Evolutionary conservation across 768 basidiomycete species (phyloP).

Genomic region (Leccinellum luteum): DNA sequence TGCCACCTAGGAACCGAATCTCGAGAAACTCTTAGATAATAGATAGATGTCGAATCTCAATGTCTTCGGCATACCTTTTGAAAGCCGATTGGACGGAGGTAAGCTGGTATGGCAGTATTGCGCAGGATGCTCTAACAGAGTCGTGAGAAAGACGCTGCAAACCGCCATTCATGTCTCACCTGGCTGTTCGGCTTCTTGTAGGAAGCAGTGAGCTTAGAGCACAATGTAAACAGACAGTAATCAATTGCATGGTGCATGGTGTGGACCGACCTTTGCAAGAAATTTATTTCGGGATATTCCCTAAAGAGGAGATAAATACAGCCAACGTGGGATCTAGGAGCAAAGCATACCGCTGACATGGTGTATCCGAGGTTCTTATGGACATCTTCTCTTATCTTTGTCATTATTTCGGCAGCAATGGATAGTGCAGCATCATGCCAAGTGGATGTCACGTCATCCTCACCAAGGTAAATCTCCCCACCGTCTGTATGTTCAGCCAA

Average conservation of each 20-base stretch:
- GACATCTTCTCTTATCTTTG: constrained; percentile 67
- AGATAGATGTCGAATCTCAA: neutral
- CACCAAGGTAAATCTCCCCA: constrained; percentile 10
- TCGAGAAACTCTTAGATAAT: constrained; percentile 28
- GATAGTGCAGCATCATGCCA: constrained; percentile 95
- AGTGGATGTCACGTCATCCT: constrained; percentile 42
- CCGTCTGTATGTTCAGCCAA: constrained; percentile 28
- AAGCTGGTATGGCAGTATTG: constrained; percentile 78
- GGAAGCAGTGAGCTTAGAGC: constrained; percentile 73
- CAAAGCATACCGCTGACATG: constrained; percentile 75
- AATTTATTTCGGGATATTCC: constrained; percentile 94
- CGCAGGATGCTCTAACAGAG: constrained; percentile 72
- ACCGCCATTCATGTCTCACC: constrained; percentile 37
- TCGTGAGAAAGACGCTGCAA: constrained; percentile 1
- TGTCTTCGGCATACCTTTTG: constrained; percentile 57
- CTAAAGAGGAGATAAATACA: constrained; percentile 34
- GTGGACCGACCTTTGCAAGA: constrained; percentile 73
- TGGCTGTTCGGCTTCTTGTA: constrained; percentile 90
- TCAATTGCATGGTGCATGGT: neutral
- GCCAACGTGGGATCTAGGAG: neutral
- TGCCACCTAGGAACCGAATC: constrained; percentile 95
- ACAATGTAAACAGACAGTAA: neutral
- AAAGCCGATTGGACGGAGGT: constrained; percentile 82
- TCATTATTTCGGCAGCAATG: constrained; percentile 85
- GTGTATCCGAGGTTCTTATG: constrained; percentile 78